Percentiles rank a stretch among this genome's conserved stretches.
Conservation (phyloP, 2,329 filamentous ascomycete species). For the Aspergillus cejpii region DNA sequence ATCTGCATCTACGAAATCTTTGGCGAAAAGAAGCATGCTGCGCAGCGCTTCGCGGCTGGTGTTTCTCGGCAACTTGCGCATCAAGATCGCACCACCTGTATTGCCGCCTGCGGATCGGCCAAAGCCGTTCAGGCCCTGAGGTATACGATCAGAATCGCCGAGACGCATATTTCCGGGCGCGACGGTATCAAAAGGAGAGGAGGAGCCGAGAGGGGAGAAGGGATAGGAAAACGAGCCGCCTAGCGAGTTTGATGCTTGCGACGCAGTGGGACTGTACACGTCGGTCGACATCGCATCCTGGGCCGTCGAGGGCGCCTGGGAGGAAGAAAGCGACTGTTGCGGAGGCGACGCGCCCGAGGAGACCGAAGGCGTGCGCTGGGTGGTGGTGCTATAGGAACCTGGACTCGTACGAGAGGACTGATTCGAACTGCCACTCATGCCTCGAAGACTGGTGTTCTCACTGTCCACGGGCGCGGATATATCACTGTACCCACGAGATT, state of each 20-base stretch:
- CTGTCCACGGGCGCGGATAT: neutral
- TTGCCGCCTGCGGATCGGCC: slow-evolving; percentile 25
- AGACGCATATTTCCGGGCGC: slow-evolving; percentile 31
- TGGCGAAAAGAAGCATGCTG: slow-evolving; percentile 60
- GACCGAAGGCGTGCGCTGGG: slow-evolving; percentile 36
- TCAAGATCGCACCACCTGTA: slow-evolving; percentile 43
- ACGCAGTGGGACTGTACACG: slow-evolving; percentile 36
- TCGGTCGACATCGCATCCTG: slow-evolving; percentile 42
- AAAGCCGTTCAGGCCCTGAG: slow-evolving; percentile 34
- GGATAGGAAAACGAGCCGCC: slow-evolving; percentile 32
- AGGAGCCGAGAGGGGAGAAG: slow-evolving; percentile 35
- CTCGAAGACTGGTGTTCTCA: slow-evolving; percentile 19
- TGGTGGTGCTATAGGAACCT: slow-evolving; percentile 35
- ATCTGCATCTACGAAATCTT: slow-evolving; percentile 55
- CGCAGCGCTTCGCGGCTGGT: slow-evolving; percentile 53
- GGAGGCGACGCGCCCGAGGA: slow-evolving; percentile 37
- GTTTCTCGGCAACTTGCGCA: slow-evolving; percentile 55
- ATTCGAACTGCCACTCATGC: slow-evolving; percentile 39
- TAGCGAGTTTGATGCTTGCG: slow-evolving; percentile 33
- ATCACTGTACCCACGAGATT: neutral
- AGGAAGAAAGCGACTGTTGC: slow-evolving; percentile 29
- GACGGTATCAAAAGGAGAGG: slow-evolving; percentile 32
- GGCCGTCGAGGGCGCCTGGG: slow-evolving; percentile 33
- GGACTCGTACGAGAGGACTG: slow-evolving; percentile 40
- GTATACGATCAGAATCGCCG: slow-evolving; percentile 30